Evolutionary conservation across 2,329 filamentous ascomycete species (phyloP), one percentile per base, ranked within the genome.

Genomic region (Acrocalymma vagum): DNA sequence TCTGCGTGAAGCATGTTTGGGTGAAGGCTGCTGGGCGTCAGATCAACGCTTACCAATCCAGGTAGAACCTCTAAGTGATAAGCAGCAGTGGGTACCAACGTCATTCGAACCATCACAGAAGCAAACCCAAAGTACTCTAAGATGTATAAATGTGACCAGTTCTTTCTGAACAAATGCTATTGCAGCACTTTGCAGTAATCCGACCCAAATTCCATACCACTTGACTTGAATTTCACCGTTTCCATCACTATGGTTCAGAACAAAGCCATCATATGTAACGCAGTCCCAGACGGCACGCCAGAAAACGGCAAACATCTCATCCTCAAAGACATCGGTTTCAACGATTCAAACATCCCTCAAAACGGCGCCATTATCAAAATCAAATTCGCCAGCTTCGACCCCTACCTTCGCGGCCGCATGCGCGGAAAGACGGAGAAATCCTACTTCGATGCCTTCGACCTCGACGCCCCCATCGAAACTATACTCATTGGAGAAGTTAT

Each of bases 351-450:
- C n/a, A n/a, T n/a, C n/a, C n/a, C n/a, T n/a, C n/a, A n/a, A n/a
- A n/a, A n/a, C n/a, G n/a, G n/a, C n/a, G n/a, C n/a, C n/a, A n/a
- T n/a, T n/a, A n/a, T 85, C 46, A 80, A 89, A 72, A 79, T 85
- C 50, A 77, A 86, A 54, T 88, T 86, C 67, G 74, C 83, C 55
- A 90, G 86, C 32, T 85, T 85, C 71, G 89, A 94, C 69, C 89
- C 89, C 2, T 94, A 93, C 73, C 82, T 87, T 75, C 85, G 89
- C 42, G 86, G 85, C 46, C 81, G 81, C 52, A 90, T 94, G 86
- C 84, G 88, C 34, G 72, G n/a, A n/a, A n/a, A 78, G 38, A 64
- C 85, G 7, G 67, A 75, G 32, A 59, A 73, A 63, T 81, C 85
- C 71, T n/a, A 89, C 86, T n/a, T 92, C 88, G 73, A 63, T 74